A percentile compares a stretch with the other conserved stretches of the same genome.
Conservation (phyloP, 441 rosid genomes). For the Geranium incanum region DNA sequence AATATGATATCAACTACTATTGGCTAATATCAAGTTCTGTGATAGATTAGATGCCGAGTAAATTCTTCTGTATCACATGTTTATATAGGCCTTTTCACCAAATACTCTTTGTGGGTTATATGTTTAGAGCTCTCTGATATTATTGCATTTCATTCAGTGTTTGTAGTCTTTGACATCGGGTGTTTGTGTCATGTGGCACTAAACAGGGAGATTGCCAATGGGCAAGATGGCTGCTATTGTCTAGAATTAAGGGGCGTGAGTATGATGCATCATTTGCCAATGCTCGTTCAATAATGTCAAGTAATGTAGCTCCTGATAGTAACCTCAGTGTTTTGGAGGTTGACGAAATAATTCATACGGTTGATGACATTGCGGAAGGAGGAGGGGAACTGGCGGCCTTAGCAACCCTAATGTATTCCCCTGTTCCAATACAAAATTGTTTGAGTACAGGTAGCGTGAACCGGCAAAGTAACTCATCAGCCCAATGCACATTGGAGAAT, state of each 20-base stretch:
- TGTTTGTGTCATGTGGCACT: constrained; percentile 20
- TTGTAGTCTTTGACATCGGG: constrained; percentile 17
- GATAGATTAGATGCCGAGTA: no score
- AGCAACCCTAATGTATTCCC: constrained; percentile 88
- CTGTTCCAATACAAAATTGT: constrained; percentile 66
- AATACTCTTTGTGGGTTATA: not conserved
- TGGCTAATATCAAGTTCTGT: not conserved
- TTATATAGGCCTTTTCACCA: not conserved
- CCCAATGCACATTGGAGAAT: constrained; percentile 93
- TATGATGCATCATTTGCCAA: constrained; percentile 96
- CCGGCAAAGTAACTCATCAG: constrained; percentile 67
- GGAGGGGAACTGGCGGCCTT: constrained; percentile 96
- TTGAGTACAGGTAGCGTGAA: constrained; percentile 70
- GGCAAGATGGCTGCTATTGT: constrained; percentile 93
- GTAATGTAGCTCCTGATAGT: constrained; percentile 37
- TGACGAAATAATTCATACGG: constrained; percentile 65
- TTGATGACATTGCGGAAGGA: constrained; percentile 97
- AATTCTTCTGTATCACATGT: no score
- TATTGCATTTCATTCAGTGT: constrained; percentile 8
- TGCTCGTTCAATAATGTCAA: constrained; percentile 70
- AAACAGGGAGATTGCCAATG: constrained; percentile 92
- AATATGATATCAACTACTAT: not conserved
- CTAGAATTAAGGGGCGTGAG: constrained; percentile 79
- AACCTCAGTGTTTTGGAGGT: constrained; percentile 49
- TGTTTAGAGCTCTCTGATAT: constrained; percentile 14